phyloP scores from a whole-genome alignment of 2,329 filamentous ascomycete genomes.

The Sarocladiaceae sp. region DNA sequence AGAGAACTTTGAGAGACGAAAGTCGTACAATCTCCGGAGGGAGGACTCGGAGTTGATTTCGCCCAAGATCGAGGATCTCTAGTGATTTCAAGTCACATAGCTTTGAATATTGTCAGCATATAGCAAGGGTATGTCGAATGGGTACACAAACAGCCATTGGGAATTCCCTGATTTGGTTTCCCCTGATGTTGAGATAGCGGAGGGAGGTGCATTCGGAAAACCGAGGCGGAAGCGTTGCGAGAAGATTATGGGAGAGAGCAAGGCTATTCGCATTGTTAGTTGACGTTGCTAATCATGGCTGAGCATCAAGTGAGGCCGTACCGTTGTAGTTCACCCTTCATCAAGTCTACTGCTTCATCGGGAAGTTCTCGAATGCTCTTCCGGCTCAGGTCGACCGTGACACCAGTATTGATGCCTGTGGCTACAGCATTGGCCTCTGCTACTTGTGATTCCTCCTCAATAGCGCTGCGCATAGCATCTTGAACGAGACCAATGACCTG shows the following conservation, averaged over 20 bases:
- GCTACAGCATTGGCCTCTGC: conserved; percentile 56
- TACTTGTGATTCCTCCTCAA: conserved; percentile 62
- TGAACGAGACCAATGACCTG: conserved; percentile 64
- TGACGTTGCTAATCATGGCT: conserved; percentile 35
- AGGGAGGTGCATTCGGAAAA: conserved; percentile 74
- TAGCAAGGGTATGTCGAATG: not conserved
- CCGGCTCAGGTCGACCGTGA: conserved; percentile 75
- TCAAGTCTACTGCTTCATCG: conserved; percentile 70
- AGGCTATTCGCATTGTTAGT: conserved; percentile 76
- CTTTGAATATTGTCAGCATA: conserved; percentile 37
- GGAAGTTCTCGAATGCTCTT: conserved; percentile 68
- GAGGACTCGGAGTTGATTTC: conserved; percentile 76
- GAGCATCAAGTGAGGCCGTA: conserved; percentile 30
- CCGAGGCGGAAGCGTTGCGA: conserved; percentile 63
- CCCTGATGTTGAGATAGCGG: conserved; percentile 75
- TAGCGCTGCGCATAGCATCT: conserved; percentile 63
- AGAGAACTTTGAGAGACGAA: conserved; percentile 82
- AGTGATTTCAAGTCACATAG: conserved; percentile 81
- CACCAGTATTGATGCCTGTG: conserved; percentile 61
- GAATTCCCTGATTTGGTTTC: conserved; percentile 66
- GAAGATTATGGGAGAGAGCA: conserved; percentile 75
- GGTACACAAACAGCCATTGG: conserved; percentile 46
- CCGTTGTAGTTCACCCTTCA: conserved; percentile 71
- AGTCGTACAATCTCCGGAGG: conserved; percentile 77
- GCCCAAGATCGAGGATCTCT: conserved; percentile 88